Conservation (phyloP, 1,284 basidiomycete species). For the Cutaneotrichosporon sp. region DNA sequence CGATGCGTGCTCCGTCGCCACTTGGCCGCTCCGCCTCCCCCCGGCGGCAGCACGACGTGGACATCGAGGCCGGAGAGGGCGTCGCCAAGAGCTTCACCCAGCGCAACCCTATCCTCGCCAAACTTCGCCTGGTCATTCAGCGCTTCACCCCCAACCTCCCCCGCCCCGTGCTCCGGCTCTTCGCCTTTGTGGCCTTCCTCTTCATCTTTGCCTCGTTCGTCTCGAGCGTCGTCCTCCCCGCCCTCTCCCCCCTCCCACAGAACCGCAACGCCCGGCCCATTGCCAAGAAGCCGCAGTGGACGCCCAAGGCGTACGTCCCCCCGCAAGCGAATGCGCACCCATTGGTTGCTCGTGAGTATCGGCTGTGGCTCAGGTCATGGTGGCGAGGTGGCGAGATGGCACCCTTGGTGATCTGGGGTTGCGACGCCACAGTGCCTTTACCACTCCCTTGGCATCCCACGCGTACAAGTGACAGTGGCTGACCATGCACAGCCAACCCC, state of each 20-base stretch:
- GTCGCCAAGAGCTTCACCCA: conserved; percentile 1
- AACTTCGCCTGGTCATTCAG: conserved; percentile 2
- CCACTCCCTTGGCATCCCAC: too few relatives aligned
- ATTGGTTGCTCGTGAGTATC: conserved; percentile 22
- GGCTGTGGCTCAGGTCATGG: too few relatives aligned
- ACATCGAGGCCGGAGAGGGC: neutral
- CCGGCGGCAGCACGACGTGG: conserved; percentile 7
- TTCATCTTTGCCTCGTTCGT: conserved; percentile 32
- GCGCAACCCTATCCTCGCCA: neutral
- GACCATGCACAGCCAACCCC: conserved; percentile 19
- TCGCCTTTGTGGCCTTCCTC: conserved; percentile 32
- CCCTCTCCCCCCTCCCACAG: conserved; percentile 17
- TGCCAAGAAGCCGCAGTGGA: conserved; percentile 23
- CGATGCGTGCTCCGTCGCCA: conserved; percentile 15
- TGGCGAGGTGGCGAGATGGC: too few relatives aligned
- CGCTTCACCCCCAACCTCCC: conserved; percentile 27
- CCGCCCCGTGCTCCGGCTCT: conserved; percentile 38
- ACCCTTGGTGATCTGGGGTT: neutral
- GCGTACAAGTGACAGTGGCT: neutral
- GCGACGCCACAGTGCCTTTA: neutral
- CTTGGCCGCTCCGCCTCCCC: neutral
- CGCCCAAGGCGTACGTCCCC: conserved; percentile 5
- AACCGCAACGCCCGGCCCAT: conserved; percentile 8
- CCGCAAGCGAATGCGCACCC: conserved; percentile 9
- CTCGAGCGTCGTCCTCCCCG: conserved; percentile 16